Evolutionary conservation across 805 yeast genomes (phyloP), one percentile per base, ranked within the genome.

Genomic region (Brettanomyces anomalus): DNA sequence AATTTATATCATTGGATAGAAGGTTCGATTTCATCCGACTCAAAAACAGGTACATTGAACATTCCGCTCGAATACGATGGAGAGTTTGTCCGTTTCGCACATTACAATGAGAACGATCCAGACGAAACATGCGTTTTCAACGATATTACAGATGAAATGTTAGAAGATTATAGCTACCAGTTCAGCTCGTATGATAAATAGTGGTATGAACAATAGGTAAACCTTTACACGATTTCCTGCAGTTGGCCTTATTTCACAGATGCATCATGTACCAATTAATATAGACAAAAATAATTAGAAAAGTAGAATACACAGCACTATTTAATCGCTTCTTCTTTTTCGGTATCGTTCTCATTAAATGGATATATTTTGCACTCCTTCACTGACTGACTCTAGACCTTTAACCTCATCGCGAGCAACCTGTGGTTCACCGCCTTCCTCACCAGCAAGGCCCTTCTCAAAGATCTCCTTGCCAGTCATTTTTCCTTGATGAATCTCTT

Each of bases 381-480:
- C 44, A 17, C 36, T 21, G 41, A 50, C 42, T 7, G 16, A 30
- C 40, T 48, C 55, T 11, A 47, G 40, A 34, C 48, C 56, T 14
- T 43, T 40, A 15, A 65, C 79, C 42, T 43, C 52, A n/a, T 24
- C 43, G 33, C 38, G 50, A 16, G 40, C 50, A 20, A 39, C 48
- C 20, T 46, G 52, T 35, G 59, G 66, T 3, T 58, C 75, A 5
- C 68, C 77, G 13, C 65, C 71, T 36, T 72, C 80, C 36, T 77
- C 89, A 19, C 67, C 79, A 35, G 84, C 95, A 52, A 93, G 72
- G 37, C 97, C 97, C 55, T 73, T 73, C 57, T 88, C 97, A 57
- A 90, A 90, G 46, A 93, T 84, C 63, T 87, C 90, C 53, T 77
- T 74, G 19, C 98, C 98, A 0, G 95, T 81, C 55, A 88, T 63